Evolutionary conservation across 1,284 basidiomycete species (phyloP).

Genomic region (Fomitopsis schrenkii): DNA sequence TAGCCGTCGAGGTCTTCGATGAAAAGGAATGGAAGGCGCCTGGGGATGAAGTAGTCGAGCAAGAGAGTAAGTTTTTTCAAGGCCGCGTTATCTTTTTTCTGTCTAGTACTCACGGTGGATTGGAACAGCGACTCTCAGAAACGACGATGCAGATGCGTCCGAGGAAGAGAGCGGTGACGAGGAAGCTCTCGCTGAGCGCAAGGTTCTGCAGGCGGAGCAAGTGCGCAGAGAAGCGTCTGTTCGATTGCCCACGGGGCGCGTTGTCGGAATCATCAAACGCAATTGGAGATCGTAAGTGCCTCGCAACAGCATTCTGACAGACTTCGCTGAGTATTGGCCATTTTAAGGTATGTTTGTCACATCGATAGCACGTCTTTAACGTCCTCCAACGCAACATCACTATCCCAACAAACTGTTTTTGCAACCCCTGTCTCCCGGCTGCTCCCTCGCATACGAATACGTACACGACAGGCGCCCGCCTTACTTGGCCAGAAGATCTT

Average conservation of each 20-base stretch:
- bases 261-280: conserved; percentile 91
- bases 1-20: conserved; percentile 87
- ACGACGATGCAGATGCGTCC: conserved; percentile 87
- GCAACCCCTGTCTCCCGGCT: conserved; percentile 91
- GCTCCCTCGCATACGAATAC: conserved; percentile 90
- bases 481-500: conserved; percentile 95
- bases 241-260: conserved; percentile 86
- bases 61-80: conserved; percentile 62
- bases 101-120: not conserved
- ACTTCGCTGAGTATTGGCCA: conserved; percentile 1
- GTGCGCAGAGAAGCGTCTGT: conserved; percentile 41
- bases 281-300: conserved; percentile 86
- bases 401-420: conserved; percentile 91
- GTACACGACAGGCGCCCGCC: conserved; percentile 89
- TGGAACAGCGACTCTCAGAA: conserved; percentile 68
- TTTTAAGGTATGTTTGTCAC: conserved; percentile 86
- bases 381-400: conserved; percentile 73
- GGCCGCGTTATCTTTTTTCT: not conserved
- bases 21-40: conserved; percentile 93
- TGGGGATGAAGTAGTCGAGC: conserved; percentile 90
- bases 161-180: conserved; percentile 52
- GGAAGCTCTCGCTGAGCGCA: conserved; percentile 46
- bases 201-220: conserved; percentile 37
- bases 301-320: not conserved
- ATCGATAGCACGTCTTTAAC: conserved; percentile 88